Conservation (phyloP, 768 basidiomycete genomes). For the Fomitopsis serialis region DNA sequence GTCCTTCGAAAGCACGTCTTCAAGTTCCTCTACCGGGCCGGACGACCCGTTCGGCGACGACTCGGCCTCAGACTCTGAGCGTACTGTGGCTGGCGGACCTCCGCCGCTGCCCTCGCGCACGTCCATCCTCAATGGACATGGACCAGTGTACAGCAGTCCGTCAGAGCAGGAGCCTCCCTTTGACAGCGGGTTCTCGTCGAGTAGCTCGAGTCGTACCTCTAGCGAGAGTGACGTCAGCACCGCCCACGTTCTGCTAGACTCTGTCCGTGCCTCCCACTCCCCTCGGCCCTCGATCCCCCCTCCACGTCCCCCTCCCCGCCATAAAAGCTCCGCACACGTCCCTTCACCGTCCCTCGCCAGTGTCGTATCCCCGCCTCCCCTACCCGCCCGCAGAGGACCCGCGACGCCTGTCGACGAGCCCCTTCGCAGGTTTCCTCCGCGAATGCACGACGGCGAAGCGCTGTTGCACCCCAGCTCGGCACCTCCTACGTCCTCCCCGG, state of each 20-base stretch:
- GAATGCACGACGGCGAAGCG: constrained; percentile 7
- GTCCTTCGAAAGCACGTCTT: constrained; percentile 1
- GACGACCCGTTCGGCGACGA: neutral
- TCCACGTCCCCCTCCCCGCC: constrained; percentile 18
- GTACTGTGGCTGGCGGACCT: constrained; percentile 4
- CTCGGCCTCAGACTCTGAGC: constrained; percentile 2
- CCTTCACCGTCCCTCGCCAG: constrained; percentile 17
- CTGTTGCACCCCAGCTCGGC: neutral
- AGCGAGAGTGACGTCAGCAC: constrained; percentile 29
- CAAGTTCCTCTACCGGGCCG: neutral
- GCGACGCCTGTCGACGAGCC: constrained; percentile 9
- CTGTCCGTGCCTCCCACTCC: constrained; percentile 12
- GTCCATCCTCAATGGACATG: neutral
- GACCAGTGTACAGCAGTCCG: neutral
- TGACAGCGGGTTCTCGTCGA: constrained; percentile 15
- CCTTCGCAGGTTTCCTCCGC: constrained; percentile 8
- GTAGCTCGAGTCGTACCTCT: constrained; percentile 35
- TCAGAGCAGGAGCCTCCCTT: constrained; percentile 6
- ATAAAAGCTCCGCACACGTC: constrained; percentile 6
- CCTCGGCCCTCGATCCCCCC: constrained; percentile 16
- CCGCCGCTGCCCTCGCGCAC: constrained; percentile 2
- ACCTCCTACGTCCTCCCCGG: neutral
- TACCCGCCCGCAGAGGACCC: constrained; percentile 23
- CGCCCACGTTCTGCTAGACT: constrained; percentile 8
- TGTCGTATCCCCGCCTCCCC: constrained; percentile 30